Evolutionary conservation across 768 basidiomycete species (phyloP), one percentile per base, ranked within the genome.

Genomic region (Leccinum arenicola): DNA sequence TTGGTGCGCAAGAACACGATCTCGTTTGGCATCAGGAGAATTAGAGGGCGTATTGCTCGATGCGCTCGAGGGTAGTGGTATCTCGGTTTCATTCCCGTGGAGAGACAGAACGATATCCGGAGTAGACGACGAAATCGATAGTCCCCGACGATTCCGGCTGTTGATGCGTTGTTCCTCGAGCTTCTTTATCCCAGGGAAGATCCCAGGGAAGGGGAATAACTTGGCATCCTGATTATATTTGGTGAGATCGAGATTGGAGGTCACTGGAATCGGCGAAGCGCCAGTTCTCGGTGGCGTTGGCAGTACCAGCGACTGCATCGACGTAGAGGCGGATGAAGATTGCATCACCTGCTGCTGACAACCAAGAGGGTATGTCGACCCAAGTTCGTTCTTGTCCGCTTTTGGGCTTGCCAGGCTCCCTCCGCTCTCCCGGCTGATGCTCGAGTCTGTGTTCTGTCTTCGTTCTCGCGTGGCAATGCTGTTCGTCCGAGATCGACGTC

Each of bases 201-300:
- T 87, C 43, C 91, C 93, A 25, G 92, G 93, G 81, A 96, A 95
- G 1, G 95, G 93, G 73, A 89, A 90, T 36, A 97, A 78, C 70
- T 98, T 98, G 33, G 82, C 71, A 58, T 83, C 80, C 54, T 65
- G 66, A 62, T 85, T 84, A 73, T 89, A 95, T 74, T 81, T 91
- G 29, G 80, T 78, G 70, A 87, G 73, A 73, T 93, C 91, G 31
- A 82, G 82, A 14, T 84, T 80, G 27, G 89, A 86, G 11, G 85
- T 82, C 17, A 85, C 82, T 43, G 93, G 93, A 38, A 94, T 83
- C n/a, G 91, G 89, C 8, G 91, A 93, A 11, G 83, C 80, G 38
- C 82, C 84, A 49, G 81, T 78, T 58, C 84, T 82, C 52, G 80
- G 76, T 56, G 81, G 78, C 6, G 79, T 77, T 67, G 78, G 82